phyloP scores from a whole-genome alignment of 2,329 filamentous ascomycete species.

The Penicillium sp. region DNA sequence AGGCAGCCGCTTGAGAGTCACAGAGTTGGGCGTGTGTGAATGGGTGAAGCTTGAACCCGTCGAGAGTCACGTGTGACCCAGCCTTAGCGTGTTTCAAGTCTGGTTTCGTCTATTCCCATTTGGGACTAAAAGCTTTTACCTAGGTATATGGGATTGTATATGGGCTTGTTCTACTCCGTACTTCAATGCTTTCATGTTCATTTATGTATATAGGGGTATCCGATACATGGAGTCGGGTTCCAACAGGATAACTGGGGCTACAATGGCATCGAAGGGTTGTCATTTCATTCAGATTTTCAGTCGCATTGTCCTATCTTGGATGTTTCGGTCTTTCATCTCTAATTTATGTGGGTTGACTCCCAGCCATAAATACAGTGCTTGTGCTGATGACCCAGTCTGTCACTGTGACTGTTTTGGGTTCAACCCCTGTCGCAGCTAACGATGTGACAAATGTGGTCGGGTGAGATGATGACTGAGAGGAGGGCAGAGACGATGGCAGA shows the following conservation, averaged over 20 bases:
- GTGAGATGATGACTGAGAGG: background rate
- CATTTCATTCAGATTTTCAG: background rate
- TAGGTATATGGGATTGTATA: background rate
- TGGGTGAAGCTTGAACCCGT: slow-evolving; percentile 16
- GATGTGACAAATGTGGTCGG: background rate
- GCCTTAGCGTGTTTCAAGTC: slow-evolving; percentile 31
- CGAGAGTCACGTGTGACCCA: slow-evolving; percentile 1
- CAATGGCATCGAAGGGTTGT: background rate
- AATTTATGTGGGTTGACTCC: slow-evolving; percentile 3
- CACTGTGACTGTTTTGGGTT: slow-evolving; percentile 15
- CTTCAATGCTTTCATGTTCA: background rate
- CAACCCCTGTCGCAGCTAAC: slow-evolving; percentile 6
- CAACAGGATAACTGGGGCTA: background rate
- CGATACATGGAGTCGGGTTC: background rate
- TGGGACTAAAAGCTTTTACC: background rate
- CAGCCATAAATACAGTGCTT: slow-evolving; percentile 17
- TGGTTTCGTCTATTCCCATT: slow-evolving; percentile 16
- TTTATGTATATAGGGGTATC: background rate
- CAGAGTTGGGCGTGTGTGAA: slow-evolving; percentile 13
- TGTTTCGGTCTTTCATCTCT: background rate
- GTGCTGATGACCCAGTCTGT: slow-evolving; percentile 28
- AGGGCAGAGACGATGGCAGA: background rate
- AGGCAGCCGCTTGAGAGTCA: slow-evolving; percentile 4
- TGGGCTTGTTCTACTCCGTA: background rate
- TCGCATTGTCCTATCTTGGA: background rate